Conservation (phyloP, 371 early-diverging fungal genomes). For the Funneliformis caledonium region DNA sequence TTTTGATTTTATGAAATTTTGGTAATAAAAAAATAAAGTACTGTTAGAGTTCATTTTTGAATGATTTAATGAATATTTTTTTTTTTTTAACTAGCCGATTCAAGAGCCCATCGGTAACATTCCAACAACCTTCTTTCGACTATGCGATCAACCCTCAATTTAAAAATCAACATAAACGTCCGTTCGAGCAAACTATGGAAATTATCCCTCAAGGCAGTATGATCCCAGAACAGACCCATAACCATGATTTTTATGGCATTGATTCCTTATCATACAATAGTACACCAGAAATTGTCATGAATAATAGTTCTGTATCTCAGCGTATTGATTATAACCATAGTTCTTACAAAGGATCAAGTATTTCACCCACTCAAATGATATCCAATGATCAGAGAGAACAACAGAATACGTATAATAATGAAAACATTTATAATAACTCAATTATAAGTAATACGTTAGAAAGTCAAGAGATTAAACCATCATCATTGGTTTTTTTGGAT, state of each 20-base stretch:
- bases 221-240: not conserved
- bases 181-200: conserved; percentile 5
- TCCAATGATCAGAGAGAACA: not conserved
- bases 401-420: not conserved
- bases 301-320: not conserved
- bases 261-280: not conserved
- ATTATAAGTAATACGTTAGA: not conserved
- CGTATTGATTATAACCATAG: not conserved
- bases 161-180: conserved; percentile 28
- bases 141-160: conserved; percentile 18
- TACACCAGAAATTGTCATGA: not conserved
- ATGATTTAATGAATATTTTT: not conserved
- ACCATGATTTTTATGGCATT: conserved; percentile 16
- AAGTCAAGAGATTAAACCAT: not conserved
- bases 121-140: conserved; percentile 17
- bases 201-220: conserved; percentile 1
- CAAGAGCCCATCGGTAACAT: conserved; percentile 23
- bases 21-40: too few relatives aligned
- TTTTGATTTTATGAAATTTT: too few relatives aligned
- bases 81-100: conserved; percentile 25
- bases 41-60: not conserved
- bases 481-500: not conserved
- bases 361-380: not conserved
- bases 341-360: not conserved
- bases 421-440: not conserved